phyloP scores from a whole-genome alignment of 148 eudicot species.

The Heliamphora exappendiculata region DNA sequence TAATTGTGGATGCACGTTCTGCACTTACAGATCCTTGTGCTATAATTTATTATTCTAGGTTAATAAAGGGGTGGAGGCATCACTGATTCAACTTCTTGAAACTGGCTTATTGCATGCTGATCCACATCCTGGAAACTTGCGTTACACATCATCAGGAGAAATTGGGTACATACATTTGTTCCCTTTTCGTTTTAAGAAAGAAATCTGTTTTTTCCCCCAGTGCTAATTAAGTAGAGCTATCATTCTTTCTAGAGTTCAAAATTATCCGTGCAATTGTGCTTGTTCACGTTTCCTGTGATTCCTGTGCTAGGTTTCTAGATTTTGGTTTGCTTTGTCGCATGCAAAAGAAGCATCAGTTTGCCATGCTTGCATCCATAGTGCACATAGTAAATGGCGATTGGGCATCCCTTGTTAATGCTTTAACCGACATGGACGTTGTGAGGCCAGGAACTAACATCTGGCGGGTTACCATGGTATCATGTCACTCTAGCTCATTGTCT shows the following conservation, averaged over 20 bases:
- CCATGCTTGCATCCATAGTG: constrained; percentile 93
- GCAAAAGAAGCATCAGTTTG: constrained; percentile 91
- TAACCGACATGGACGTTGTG: constrained; percentile 75
- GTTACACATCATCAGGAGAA: constrained; percentile 73
- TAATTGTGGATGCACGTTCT: neutral
- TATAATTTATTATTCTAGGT: constrained; percentile 37
- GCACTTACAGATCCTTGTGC: constrained; percentile 2
- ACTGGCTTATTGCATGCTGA: constrained; percentile 96
- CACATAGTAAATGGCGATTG: constrained; percentile 98
- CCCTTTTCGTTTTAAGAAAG: neutral
- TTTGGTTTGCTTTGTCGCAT: constrained; percentile 92
- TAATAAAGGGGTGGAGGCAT: constrained; percentile 89
- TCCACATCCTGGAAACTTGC: constrained; percentile 97
- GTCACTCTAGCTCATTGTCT: neutral
- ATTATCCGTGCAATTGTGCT: neutral
- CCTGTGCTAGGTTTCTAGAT: constrained; percentile 68
- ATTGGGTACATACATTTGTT: constrained; percentile 50
- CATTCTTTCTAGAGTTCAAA: neutral
- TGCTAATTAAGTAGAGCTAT: neutral
- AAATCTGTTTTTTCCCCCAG: neutral
- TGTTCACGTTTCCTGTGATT: constrained; percentile 10
- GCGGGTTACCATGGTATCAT: constrained; percentile 73
- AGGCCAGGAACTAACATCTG: constrained; percentile 68
- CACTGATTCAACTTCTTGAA: constrained; percentile 88
- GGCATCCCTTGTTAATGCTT: constrained; percentile 83